A percentile compares a stretch with the other conserved stretches of the same genome.
These are phyloP conservation scores for Ophiostoma sp. DNA, from an alignment of 2,329 filamentous ascomycete species.

Conservation along the genomic window DNA sequence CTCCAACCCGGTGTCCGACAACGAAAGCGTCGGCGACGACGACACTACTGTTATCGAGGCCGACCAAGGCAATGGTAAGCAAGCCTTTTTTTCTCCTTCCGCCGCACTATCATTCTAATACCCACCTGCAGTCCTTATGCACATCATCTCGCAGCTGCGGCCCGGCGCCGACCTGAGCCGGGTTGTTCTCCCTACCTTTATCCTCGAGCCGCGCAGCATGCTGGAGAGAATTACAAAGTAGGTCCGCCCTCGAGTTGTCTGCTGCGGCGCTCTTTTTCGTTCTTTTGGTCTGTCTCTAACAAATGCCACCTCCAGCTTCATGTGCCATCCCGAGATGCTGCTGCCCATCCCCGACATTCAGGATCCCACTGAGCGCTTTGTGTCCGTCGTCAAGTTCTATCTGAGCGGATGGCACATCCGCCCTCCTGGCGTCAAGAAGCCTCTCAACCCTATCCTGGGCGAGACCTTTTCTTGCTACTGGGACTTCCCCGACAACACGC, in stretches of 20 bases:
- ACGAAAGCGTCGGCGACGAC: constrained; percentile 55
- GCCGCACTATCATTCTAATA: not conserved
- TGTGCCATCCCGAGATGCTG: constrained; percentile 96
- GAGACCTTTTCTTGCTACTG: constrained; percentile 95
- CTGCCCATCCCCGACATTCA: constrained; percentile 82
- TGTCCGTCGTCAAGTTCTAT: constrained; percentile 96
- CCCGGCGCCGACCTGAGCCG: constrained; percentile 92
- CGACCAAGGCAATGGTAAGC: constrained; percentile 87
- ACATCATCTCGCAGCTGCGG: constrained; percentile 95
- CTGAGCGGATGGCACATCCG: constrained; percentile 98
- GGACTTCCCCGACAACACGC: constrained; percentile 79
- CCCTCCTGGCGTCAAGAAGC: constrained; percentile 98
- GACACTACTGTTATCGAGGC: constrained; percentile 81
- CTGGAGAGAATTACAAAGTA: constrained; percentile 98
- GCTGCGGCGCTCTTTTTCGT: not conserved
- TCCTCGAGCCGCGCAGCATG: constrained; percentile 96
- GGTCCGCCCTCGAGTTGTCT: constrained; percentile 32
- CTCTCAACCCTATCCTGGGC: constrained; percentile 90
- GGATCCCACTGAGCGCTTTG: constrained; percentile 82
- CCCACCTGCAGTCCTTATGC: constrained; percentile 67
- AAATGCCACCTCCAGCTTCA: constrained; percentile 62
- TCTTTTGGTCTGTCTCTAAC: not conserved
- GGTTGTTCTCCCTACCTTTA: constrained; percentile 93
- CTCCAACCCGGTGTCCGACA: constrained; percentile 45
- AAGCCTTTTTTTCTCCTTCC: not conserved